Evolutionary conservation across 805 yeast genomes (phyloP), one percentile per base, ranked within the genome.

Genomic region (Saccharomycopsis babjevae): DNA sequence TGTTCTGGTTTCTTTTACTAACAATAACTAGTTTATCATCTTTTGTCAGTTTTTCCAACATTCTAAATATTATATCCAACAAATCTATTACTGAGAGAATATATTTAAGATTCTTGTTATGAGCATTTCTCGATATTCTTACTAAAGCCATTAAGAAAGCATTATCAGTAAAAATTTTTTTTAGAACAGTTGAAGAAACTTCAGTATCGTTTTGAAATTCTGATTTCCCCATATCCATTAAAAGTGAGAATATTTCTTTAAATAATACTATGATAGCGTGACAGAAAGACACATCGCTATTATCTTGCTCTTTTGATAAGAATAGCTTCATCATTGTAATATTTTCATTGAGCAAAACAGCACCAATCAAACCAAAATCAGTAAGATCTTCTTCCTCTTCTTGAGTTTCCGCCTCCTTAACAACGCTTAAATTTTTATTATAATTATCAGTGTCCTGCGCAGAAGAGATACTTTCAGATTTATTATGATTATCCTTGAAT

Each of bases 191-290:
- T 36, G 80, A 82, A 0, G 91, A 76, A 38, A 79, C 71, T 43
- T 79, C 81, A 20, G 77, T 77, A 62, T 77, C 77, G 36, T 82
- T 85, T 1, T 74, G 79, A 1, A 70, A 70, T 1, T 72, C 63
- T 2, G 77, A 71, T 6, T 69, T 66, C 16, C 78, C 75, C 71
- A 84, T 77, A 5, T 74, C 72, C 1, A 72, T 70, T 0, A 77
- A 69, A 3, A 78, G 68, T 11, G 78, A 67, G 4, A 93, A 72
- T 40, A 91, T 71, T 64, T 88, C 88, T 30, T 79, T 79, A 69
- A 88, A 83, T 59, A 88, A 80, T 50, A 82, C 76, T 80, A 88
- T 80, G 1, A 85, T 80, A 1, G 91, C 89, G 65, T 87, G 90
- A 3, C 85, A 79, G 1, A 88, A 76, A 58, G 82, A 81, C 77